Base-by-base conservation (phyloP, 2,329 filamentous ascomycete species). In the Curvularia lunata region DNA sequence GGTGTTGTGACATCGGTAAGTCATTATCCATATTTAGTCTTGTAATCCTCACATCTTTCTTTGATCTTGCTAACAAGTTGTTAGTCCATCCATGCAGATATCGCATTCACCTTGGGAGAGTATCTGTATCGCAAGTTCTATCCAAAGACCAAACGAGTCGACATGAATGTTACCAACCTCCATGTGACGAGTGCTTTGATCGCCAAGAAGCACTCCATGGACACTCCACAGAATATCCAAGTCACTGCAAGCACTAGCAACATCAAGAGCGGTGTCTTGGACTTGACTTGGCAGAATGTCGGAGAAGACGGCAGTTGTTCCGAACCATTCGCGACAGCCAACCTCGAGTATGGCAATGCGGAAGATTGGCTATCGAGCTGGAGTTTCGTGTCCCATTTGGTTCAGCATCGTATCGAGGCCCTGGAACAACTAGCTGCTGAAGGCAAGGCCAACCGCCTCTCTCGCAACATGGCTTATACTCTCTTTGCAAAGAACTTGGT, bases 51-150 rank as follows among this genome's bases (percentile, higher is more conserved):
- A 30, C 25, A 3, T 9, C 27, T 32, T 21, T 19, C 16, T 30
- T 5, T n/a, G 2, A 19, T 5, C 43, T 62, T 21, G 50, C 69
- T 19, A 70, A 72, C 27, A 46, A 1, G 2, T 7, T 13, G 7
- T 2, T 2, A 49, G 90, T 71, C 70, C 68, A 55, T 55, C 2
- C 63, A 70, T 5, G 83, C 74, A 43, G 71, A 86, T 38, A 78
- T 78, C 52, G 75, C 79, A 0, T 75, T 90, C 0, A 82, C 90
- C 68, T 71, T 71, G 1, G 78, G 76, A 1, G 87, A 87, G 0
- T 65, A 86, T 1, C 47, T 40, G 1, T 49, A 40, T 23, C 28
- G 30, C 21, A 38, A 49, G 25, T 40, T 49, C 21, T 27, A 27
- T 9, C 47, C 47, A 46, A 30, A 30, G 10, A 12, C 43, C 13